phyloP scores from a whole-genome alignment of 208 protist genomes.

The Leishmania martiniquensis region DNA sequence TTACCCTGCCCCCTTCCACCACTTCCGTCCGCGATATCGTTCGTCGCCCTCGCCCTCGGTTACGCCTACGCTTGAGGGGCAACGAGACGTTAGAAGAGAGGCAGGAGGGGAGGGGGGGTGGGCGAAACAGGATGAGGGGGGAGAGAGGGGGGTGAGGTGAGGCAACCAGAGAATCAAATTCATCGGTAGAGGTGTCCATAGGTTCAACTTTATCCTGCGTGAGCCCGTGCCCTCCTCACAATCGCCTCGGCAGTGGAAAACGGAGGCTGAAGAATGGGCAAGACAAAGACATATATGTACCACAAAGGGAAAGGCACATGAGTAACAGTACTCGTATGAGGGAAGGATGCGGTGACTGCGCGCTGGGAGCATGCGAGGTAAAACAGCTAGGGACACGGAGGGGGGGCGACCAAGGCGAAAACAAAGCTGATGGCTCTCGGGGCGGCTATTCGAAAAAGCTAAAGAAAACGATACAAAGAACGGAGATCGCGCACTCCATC shows the following conservation, averaged over 20 bases:
- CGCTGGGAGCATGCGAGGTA: not conserved
- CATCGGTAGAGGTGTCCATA: not conserved
- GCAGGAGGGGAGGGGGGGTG: not conserved
- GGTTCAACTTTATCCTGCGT: not conserved
- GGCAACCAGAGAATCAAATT: too few relatives aligned
- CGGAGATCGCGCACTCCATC: not conserved
- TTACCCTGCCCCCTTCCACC: not conserved
- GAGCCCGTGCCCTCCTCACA: not conserved
- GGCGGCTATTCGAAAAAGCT: not conserved
- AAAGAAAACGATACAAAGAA: not conserved
- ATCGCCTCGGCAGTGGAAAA: not conserved
- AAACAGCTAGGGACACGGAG: not conserved
- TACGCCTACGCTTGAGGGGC: not conserved
- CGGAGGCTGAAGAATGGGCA: not conserved
- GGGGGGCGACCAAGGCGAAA: not conserved
- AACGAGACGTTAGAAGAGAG: not conserved
- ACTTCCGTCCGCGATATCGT: not conserved
- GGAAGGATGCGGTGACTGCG: not conserved
- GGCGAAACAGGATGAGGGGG: not conserved
- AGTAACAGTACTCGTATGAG: not conserved
- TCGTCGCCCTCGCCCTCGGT: not conserved
- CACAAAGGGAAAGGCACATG: not conserved
- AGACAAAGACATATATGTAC: too few relatives aligned
- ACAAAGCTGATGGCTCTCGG: not conserved
- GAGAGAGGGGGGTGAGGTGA: not conserved